phyloP scores from a whole-genome alignment of 768 basidiomycete species.

The Postia placenta region DNA sequence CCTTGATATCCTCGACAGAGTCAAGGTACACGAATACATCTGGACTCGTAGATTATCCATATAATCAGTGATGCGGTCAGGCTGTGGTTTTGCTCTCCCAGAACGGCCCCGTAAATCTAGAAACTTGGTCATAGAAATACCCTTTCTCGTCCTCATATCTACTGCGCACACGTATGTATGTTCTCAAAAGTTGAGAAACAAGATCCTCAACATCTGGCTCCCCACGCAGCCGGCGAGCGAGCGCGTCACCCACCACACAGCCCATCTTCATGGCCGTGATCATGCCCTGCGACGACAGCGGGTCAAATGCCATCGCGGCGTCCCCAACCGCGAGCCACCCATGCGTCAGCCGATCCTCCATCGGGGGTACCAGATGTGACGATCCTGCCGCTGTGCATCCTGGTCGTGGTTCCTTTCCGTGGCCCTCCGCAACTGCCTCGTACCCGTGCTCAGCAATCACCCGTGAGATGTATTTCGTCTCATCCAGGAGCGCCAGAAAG shows the following conservation, averaged over 20 bases:
- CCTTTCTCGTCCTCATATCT: constrained; percentile 6
- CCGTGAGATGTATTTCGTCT: constrained; percentile 20
- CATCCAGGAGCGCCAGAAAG: constrained; percentile 24
- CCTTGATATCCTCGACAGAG: too few relatives aligned
- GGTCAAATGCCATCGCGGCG: constrained; percentile 33
- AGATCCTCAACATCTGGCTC: background rate
- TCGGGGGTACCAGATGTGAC: constrained; percentile 21
- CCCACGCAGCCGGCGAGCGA: background rate
- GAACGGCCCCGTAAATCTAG: background rate
- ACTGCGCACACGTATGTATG: constrained; percentile 1
- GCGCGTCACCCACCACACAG: constrained; percentile 16
- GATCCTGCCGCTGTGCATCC: constrained; percentile 26
- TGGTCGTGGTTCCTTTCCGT: constrained; percentile 13
- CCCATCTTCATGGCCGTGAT: constrained; percentile 30
- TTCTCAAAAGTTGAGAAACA: background rate
- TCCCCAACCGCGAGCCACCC: constrained; percentile 32
- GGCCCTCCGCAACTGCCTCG: constrained; percentile 10
- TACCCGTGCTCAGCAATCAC: constrained; percentile 19
- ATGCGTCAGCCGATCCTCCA: constrained; percentile 4
- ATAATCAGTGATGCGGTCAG: too few relatives aligned
- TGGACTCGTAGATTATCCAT: too few relatives aligned
- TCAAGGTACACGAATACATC: too few relatives aligned
- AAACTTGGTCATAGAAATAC: constrained; percentile 6
- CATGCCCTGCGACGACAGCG: constrained; percentile 35
- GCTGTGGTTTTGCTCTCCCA: constrained; percentile 4